Base-by-base conservation (phyloP, 2,329 filamentous ascomycete genomes). In the Xylariaceae sp. region DNA sequence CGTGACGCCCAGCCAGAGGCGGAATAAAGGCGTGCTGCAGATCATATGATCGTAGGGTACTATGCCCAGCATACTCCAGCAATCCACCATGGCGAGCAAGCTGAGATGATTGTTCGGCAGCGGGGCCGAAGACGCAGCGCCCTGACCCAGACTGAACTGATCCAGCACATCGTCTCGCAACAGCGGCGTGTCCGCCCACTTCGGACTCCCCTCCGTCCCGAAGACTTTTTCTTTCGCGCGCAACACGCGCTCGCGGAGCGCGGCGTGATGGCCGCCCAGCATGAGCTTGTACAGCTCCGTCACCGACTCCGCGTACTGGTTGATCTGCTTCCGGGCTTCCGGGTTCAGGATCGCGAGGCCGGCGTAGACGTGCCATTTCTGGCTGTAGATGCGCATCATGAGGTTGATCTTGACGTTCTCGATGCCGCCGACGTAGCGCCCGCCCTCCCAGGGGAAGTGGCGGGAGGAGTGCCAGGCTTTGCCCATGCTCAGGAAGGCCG, bases 331-430 rank as follows among this genome's bases (percentile, higher is more conserved):
- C 70, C 88, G 88, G 3, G 94, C 94, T 55, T 91, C 87, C 0
- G 94, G 94, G 70, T 99, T 99, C 55, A 99, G 81, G 67, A 99
- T 99, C 8, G 95, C 94, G 6, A 99, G 85, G 0, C 94, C 94
- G 26, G 94, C 94, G 71, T 99, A 99, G 55, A 99, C 94, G 75
- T 99, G 95, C 95, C 95, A 99, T 73, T 97, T 99, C 72, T 96
- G 95, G 57, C 87, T 86, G 76, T 97, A 99, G 74, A 99, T 97
- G 64, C 94, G 91, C 62, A 99, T 77, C 63, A 91, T 97, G 63
- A 97, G 85, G 74, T 99, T 99, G 76, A 97, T 96, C 76, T 99
- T 99, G 65, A 97, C 92, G 71, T 99, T 99, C 73, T 99, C 94
- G 66, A 99, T 95, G 50, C 94, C 95, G 55, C 94, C 94, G 3